Evolutionary conservation across 306 rosid genomes (phyloP), one percentile per base, ranked within the genome.

Genomic region (Hippophae gyantsensis): DNA sequence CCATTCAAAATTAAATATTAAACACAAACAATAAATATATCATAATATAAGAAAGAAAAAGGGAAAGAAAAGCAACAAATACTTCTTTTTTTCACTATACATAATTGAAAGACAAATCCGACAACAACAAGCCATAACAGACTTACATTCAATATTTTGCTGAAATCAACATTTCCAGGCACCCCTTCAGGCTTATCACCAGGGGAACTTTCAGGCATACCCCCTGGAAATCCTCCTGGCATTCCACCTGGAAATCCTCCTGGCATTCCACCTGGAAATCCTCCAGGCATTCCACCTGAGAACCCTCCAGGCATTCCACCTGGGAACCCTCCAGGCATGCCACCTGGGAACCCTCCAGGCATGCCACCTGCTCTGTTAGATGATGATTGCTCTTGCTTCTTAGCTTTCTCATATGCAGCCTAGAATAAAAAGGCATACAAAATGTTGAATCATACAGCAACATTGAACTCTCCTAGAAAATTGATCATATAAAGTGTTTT

Each of bases 371-470:
- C 38, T 32, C 38, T 32, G 38, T 32, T 32, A 55, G 90, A 85
- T 67, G 97, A 85, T 47, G 97, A 83, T 63, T 81, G 80, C 52
- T 89, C 95, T 67, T 81, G 71, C 77, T 83, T 83, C 79, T 89
- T 89, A 46, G 97, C 85, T 78, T 81, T 83, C 78, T 89, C 97
- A 68, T 89, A 89, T 9, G 82, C 97, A 74, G 95, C 97, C 97
- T 89, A 48, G 10, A 61, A 63, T 51, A 72, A 42, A 18, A 58
- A 71, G 9, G 51, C 18, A 72, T 9, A 50, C 60, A 53, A 56
- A 69, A 58, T 61, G 66, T 49, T 49, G 60, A 63, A 62, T 66
- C 56, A 57, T 47, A n/a, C 46, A 25, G 38, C 38, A 32, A 32
- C 38, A 32, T 32, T 32, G 38, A 32, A 32, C 38, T 32, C 38